Conservation (phyloP, 208 protist genomes). For the Trypanosoma congolense region DNA sequence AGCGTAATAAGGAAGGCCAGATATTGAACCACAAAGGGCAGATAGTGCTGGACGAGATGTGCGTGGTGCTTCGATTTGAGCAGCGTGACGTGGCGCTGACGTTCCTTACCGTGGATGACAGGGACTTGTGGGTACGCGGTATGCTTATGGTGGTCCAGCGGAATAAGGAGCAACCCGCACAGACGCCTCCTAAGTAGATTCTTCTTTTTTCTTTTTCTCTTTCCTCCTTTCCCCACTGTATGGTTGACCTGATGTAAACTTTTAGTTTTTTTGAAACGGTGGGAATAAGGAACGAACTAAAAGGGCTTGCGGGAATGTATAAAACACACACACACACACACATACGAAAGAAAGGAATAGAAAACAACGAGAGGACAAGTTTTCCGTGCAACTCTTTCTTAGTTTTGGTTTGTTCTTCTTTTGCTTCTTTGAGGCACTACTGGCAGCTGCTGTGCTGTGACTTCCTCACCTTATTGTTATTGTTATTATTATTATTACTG, state of each 20-base stretch:
- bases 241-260: no score
- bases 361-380: not conserved
- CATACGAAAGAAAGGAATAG: not conserved
- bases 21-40: conserved; percentile 38
- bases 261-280: no score
- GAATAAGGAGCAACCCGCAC: conserved; percentile 31
- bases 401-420: conserved; percentile 1
- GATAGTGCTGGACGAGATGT: conserved; percentile 38
- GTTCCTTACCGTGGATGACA: conserved; percentile 55
- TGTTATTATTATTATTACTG: conserved; percentile 15
- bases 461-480: conserved; percentile 1
- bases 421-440: not conserved
- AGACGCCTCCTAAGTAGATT: not conserved
- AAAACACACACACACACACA: no score
- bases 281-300: no score
- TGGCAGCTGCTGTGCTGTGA: not conserved
- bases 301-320: no score
- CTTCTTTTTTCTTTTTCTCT: no score
- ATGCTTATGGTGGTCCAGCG: conserved; percentile 70
- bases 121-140: conserved; percentile 58
- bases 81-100: conserved; percentile 40
- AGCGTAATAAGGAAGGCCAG: conserved; percentile 11
- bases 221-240: no score
- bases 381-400: not conserved
- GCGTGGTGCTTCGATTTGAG: conserved; percentile 50